Evolutionary conservation across 306 rosid species (phyloP).

Genomic region (Dryas alaskensis): DNA sequence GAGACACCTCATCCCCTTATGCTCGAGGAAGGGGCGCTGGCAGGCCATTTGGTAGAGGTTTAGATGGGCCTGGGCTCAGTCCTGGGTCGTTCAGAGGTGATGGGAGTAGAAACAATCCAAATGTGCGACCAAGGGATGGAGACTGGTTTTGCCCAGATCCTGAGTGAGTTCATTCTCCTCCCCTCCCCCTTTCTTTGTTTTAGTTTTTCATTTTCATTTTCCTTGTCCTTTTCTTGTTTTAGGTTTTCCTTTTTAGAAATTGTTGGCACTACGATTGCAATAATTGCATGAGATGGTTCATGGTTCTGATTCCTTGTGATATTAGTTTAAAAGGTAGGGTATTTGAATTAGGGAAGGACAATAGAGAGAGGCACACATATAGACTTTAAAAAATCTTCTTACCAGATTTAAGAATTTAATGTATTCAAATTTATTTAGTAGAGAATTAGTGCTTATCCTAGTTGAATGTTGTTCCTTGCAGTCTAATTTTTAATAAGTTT

Average conservation of each 20-base stretch:
- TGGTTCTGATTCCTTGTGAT: neutral
- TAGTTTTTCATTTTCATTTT: neutral
- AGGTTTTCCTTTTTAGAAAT: neutral
- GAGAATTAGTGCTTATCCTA: neutral
- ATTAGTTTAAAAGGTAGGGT: neutral
- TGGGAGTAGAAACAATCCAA: slow-evolving; percentile 74
- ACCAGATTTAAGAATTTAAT: neutral
- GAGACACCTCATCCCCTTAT: slow-evolving; percentile 70
- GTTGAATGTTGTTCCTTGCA: slow-evolving; percentile 3
- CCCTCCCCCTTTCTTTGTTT: neutral
- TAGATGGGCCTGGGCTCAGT: slow-evolving; percentile 57
- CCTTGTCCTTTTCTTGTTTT: neutral
- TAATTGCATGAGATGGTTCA: neutral
- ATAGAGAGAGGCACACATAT: neutral
- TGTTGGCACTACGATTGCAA: neutral
- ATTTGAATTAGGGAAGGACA: neutral
- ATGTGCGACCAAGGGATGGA: slow-evolving; percentile 89
- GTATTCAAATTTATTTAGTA: neutral
- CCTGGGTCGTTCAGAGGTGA: slow-evolving; percentile 73
- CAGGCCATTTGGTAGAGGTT: slow-evolving; percentile 70
- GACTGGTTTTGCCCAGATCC: slow-evolving; percentile 90
- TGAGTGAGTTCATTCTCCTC: slow-evolving; percentile 43
- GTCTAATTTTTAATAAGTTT: neutral
- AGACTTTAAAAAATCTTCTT: neutral
- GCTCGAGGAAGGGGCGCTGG: slow-evolving; percentile 65